Evolutionary conservation across 192 early-diverging fungal species (phyloP), one percentile per base, ranked within the genome.

Genomic region (Coemansia sp.): DNA sequence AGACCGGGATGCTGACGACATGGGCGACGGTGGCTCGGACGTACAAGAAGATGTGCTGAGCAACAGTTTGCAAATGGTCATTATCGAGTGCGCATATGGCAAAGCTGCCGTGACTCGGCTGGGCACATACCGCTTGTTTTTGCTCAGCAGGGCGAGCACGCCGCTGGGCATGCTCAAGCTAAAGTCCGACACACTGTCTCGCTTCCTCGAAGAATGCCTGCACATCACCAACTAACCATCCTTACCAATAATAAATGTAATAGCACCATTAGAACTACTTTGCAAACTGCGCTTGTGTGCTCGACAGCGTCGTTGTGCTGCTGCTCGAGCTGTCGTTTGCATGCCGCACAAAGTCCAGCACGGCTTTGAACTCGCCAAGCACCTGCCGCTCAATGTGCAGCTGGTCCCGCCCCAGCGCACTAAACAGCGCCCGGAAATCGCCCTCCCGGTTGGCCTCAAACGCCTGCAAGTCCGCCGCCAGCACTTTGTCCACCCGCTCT

Each of bases 301-400:
- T n/a, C 2, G 52, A 54, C 4, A 54, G 8, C 11, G 54, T 15
- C 5, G 54, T 56, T 27, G 29, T 56, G 54, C 54, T 56, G 54
- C 27, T 35, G 12, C 17, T 32, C 4, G 54, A 29, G 54, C 54
- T 56, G 54, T 15, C 12, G n/a, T 32, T 52, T 19, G 62, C 21
- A 21, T 54, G 51, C 32, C 77, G 64, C 10, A 73, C 64, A 61
- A 71, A 76, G 8, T 75, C 82, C 41, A 83, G 66, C 23, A 60
- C 73, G 0, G 76, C 66, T 55, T 64, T 68, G 27, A 71, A 51
- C 55, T 83, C 82, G 25, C 43, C 51, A 41, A 76, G 65, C 2
- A 66, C 70, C 67, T 76, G 76, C 53, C 69, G 67, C 62, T 83
- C 76, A 17, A 72, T 57, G 8, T 59, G 57, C 70, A 79, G 60